Evolutionary conservation across 2,329 filamentous ascomycete genomes (phyloP), one percentile per base, ranked within the genome.

Genomic region (Lanzia echinophila): DNA sequence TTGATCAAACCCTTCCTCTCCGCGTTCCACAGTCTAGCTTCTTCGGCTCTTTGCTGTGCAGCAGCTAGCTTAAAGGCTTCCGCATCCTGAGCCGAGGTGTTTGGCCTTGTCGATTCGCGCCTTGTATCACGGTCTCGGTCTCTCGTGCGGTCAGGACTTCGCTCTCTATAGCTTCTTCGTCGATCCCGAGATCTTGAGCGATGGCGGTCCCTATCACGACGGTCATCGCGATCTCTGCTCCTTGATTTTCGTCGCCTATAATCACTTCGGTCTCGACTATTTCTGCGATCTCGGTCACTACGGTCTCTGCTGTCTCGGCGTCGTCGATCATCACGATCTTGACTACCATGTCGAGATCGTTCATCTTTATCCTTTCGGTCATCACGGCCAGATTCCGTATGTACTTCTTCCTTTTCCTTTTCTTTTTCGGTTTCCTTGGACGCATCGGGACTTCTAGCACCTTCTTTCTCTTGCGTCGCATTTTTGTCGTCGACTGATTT

Each of bases 31-130:
- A 83, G 79, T 2, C 79, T 80, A 6, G 80, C 80, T 36, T 84
- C 70, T 60, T 84, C 85, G 4, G 79, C 80, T 65, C 83, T 84
- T 38, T 82, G 82, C 65, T 75, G 79, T 50, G 82, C 80, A 61
- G 83, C 80, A 55, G 78, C 77, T 59, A 79, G 76, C 65, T 84
- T 84, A 74, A 79, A 60, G 19, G 59, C 55, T 50, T 67, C 66
- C 33, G 50, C 24, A 19, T 53, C 50, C 7, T 33, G 34, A 20
- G 56, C 46, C 22, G 57, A 50, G n/a, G 47, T 46, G 44, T 15
- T 44, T 33, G 54, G 38, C 33, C 56, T 39, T 13, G 50, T 49
- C 11, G 33, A 54, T n/a, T 51, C 43, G 45, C 58, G 57, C 48
- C 58, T 56, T 50, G 58, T 58, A 51, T 51, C 49, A 31, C 41